A percentile compares a stretch with the other conserved stretches of the same genome.
Evolutionary conservation across 495 filamentous ascomycete genomes (phyloP).

Genomic region (Lophiotrema nucula): DNA sequence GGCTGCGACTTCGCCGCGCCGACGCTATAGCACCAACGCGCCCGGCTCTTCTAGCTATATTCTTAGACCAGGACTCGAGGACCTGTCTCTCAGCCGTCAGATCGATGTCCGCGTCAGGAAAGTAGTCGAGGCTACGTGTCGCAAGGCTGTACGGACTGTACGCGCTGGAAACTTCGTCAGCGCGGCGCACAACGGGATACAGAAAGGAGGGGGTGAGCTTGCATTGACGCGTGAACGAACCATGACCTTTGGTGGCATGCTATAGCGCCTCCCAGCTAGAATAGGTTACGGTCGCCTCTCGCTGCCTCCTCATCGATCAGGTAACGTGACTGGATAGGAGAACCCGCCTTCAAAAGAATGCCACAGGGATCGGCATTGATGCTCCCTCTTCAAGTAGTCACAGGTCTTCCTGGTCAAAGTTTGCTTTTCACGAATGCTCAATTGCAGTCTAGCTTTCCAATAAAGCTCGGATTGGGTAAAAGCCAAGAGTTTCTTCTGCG

Average conservation of each 20-base stretch:
- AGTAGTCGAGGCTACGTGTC: neutral
- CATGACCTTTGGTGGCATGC: neutral
- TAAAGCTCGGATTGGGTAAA: too few relatives aligned
- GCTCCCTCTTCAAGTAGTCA: too few relatives aligned
- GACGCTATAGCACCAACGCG: too few relatives aligned
- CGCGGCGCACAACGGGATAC: neutral
- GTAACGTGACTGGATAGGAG: neutral
- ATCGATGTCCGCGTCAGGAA: neutral
- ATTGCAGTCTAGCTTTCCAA: too few relatives aligned
- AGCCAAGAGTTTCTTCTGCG: too few relatives aligned
- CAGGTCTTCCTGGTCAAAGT: too few relatives aligned
- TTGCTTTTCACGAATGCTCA: too few relatives aligned
- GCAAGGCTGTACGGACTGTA: too few relatives aligned
- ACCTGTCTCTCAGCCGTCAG: neutral
- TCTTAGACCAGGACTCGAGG: constrained; percentile 8
- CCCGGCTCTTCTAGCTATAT: neutral
- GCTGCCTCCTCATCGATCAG: neutral
- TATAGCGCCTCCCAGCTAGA: neutral
- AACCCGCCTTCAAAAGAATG: too few relatives aligned
- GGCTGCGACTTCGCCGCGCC: neutral
- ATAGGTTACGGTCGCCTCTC: neutral
- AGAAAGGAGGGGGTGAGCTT: neutral
- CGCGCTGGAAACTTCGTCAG: neutral
- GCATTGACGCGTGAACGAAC: neutral
- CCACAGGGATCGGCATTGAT: too few relatives aligned